Conservation (phyloP, 306 rosid genomes). For the Pyrus betulifolia region DNA sequence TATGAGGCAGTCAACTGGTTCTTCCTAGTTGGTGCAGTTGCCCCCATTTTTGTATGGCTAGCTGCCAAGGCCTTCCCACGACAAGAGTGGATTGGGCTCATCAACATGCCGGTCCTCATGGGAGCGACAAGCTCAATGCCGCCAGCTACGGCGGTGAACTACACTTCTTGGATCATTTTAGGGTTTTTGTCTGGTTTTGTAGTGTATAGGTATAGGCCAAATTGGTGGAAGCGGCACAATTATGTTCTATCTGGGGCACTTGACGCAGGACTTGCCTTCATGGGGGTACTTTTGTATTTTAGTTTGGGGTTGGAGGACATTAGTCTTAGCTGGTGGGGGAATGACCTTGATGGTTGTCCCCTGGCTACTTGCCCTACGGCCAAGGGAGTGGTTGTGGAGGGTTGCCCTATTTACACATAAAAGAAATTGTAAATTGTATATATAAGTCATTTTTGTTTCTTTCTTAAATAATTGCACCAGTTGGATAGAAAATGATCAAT, state of each 20-base stretch:
- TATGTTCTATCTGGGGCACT: constrained; percentile 81
- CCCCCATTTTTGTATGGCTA: constrained; percentile 64
- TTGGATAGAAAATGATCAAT: neutral
- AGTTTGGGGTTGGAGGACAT: constrained; percentile 47
- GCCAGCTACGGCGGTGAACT: constrained; percentile 81
- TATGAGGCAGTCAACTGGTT: constrained; percentile 70
- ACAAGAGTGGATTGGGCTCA: constrained; percentile 74
- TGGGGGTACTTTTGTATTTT: constrained; percentile 79
- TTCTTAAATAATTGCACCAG: neutral
- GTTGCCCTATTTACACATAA: constrained; percentile 49
- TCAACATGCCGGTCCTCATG: constrained; percentile 72
- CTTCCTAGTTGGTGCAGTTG: constrained; percentile 66
- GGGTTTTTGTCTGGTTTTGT: constrained; percentile 73
- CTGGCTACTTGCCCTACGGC: constrained; percentile 75
- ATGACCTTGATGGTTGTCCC: constrained; percentile 72
- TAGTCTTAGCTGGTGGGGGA: constrained; percentile 76
- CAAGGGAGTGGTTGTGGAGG: constrained; percentile 29
- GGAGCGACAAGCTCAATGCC: constrained; percentile 80
- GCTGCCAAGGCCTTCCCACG: constrained; percentile 49
- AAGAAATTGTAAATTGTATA: neutral
- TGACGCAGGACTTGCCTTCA: constrained; percentile 90
- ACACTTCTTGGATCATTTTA: constrained; percentile 58
- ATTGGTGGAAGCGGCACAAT: constrained; percentile 78
- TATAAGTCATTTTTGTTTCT: neutral
- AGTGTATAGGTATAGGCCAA: constrained; percentile 52